These are phyloP conservation scores for Amanita molliuscula DNA, from an alignment of 768 basidiomycete species.

Conservation along the genomic window DNA sequence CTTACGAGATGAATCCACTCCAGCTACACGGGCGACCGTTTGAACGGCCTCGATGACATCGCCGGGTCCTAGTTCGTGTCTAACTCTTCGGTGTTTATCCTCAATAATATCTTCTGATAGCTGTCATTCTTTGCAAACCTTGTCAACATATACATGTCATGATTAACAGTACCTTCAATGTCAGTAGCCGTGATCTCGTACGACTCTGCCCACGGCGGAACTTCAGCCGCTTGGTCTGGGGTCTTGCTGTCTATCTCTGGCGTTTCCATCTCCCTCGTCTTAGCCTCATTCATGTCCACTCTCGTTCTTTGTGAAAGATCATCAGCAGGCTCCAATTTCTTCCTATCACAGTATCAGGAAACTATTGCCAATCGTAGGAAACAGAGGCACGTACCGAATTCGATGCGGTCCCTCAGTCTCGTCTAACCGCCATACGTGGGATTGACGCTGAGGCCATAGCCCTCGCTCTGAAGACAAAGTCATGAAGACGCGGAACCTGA, in stretches of 20 bases:
- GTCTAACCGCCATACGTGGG: constrained; percentile 65
- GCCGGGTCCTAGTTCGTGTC: constrained; percentile 80
- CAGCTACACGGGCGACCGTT: constrained; percentile 81
- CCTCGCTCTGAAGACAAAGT: constrained; percentile 68
- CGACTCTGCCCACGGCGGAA: constrained; percentile 64
- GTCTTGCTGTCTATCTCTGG: constrained; percentile 34
- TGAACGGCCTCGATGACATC: constrained; percentile 82
- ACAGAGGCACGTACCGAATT: constrained; percentile 45
- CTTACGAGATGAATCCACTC: constrained; percentile 88
- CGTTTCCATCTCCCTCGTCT: constrained; percentile 34
- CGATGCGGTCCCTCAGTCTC: constrained; percentile 89
- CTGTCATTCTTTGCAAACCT: constrained; percentile 32
- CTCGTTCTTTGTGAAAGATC: constrained; percentile 34
- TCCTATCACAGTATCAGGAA: constrained; percentile 29
- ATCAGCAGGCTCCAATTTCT: constrained; percentile 62
- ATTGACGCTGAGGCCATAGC: constrained; percentile 58
- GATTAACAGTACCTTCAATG: constrained; percentile 37
- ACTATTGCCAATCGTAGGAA: neutral
- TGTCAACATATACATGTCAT: neutral
- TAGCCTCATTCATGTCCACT: constrained; percentile 21
- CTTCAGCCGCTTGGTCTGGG: constrained; percentile 40
- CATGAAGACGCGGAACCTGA: constrained; percentile 46
- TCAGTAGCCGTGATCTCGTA: constrained; percentile 60
- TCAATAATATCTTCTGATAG: constrained; percentile 73
- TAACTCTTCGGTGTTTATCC: constrained; percentile 80